Evolutionary conservation across 2,329 filamentous ascomycete genomes (phyloP), one percentile per base, ranked within the genome.

Genomic region (Venturia oleaginea): DNA sequence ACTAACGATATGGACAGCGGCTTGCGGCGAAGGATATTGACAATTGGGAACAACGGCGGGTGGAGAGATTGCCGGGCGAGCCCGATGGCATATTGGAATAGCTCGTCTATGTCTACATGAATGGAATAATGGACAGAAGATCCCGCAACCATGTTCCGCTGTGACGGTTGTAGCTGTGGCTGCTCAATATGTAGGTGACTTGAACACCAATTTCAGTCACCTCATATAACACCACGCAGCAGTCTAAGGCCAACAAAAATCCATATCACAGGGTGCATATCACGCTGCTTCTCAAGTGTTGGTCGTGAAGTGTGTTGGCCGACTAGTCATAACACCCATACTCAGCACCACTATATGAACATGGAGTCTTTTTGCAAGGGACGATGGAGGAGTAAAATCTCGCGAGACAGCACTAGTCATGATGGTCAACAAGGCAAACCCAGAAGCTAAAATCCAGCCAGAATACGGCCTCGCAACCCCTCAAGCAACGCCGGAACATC

Each of bases 11-110:
- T 13, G 22, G 43, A 65, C 75, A 94, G 90, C 85, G 86, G 77
- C 80, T 90, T 46, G 89, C 91, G 69, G 90, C 90, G 38, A 96
- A 95, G 76, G 94, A 97, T 73, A 78, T 97, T 67, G 93, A 99
- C 72, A 84, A 91, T 72, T 99, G 94, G 94, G 93, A 97, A 75
- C 94, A 97, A 78, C 95, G 94, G 77, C 86, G 95, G 63, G 92
- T 97, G 13, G 86, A 96, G 79, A 83, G 94, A 73, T 82, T 97
- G 66, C 87, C 90, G 24, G 94, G 94, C 69, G 95, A 99, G 76
- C 89, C 85, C 66, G 93, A 99, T 75, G 93, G 93, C 40, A 84
- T 90, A 61, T 74, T 96, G 69, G 67, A 55, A 64, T 60, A 46
- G 51, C 15, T 34, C 19, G 51, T 8, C 46, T 27, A 24, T 15